Evolutionary conservation across 495 filamentous ascomycete species (phyloP).

Genomic region (Hyaloscypha hepaticicola): DNA sequence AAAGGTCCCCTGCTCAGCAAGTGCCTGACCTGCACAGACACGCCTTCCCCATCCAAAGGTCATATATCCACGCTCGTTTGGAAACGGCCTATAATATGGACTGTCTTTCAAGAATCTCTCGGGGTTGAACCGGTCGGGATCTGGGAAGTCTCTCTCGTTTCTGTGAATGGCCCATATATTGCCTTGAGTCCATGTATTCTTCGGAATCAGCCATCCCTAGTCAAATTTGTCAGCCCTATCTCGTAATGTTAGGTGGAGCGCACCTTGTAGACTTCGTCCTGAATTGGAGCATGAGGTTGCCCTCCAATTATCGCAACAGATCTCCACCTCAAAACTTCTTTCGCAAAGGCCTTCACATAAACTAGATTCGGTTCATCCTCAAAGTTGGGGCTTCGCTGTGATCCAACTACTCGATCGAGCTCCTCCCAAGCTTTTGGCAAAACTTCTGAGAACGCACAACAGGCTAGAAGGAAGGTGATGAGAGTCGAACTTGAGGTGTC

Average conservation of each 20-base stretch:
- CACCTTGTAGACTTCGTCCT: slow-evolving; percentile 55
- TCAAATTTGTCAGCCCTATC: not conserved
- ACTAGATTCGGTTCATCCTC: slow-evolving; percentile 56
- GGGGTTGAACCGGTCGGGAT: slow-evolving; percentile 58
- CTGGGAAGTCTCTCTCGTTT: slow-evolving; percentile 60
- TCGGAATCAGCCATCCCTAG: slow-evolving; percentile 48
- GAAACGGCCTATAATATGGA: slow-evolving; percentile 37
- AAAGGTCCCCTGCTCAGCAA: slow-evolving; percentile 22
- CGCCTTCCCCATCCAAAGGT: slow-evolving; percentile 24
- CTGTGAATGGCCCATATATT: slow-evolving; percentile 67
- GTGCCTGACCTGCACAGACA: slow-evolving; percentile 24
- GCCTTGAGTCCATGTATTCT: slow-evolving; percentile 56
- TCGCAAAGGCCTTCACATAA: slow-evolving; percentile 58
- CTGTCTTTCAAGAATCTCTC: slow-evolving; percentile 42
- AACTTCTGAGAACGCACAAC: slow-evolving; percentile 48
- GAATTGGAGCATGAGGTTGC: slow-evolving; percentile 60
- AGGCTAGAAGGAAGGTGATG: slow-evolving; percentile 41
- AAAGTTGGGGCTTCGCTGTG: slow-evolving; percentile 52
- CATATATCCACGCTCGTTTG: slow-evolving; percentile 35
- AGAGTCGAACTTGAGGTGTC: slow-evolving; percentile 42
- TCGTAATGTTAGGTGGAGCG: not conserved
- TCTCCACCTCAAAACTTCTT: slow-evolving; percentile 63
- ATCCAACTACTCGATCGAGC: slow-evolving; percentile 56
- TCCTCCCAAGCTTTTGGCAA: slow-evolving; percentile 52
- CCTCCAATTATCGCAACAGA: slow-evolving; percentile 63